A percentile compares a stretch with the other conserved stretches of the same genome.
Evolutionary conservation across 768 basidiomycete species (phyloP).

Genomic region (Mycena venus): DNA sequence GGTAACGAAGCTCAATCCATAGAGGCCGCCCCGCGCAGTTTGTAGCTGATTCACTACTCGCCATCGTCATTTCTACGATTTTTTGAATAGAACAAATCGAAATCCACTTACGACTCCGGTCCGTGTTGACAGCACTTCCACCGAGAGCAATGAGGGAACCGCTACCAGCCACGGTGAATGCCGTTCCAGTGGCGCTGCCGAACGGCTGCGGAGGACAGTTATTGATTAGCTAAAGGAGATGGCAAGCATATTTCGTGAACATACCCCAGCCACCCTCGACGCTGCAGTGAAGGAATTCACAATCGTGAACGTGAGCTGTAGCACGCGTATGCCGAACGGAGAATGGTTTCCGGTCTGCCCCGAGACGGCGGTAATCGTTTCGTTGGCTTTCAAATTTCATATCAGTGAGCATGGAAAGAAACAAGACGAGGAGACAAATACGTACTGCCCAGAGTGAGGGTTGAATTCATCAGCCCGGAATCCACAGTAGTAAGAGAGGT

Average conservation of each 20-base stretch:
- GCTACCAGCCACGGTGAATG: conserved; percentile 1
- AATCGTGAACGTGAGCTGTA: conserved; percentile 1
- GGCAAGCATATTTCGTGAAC: background rate
- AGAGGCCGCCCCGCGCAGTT: background rate
- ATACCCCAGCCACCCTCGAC: conserved; percentile 7
- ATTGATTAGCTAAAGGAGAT: background rate
- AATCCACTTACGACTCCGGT: conserved; percentile 4
- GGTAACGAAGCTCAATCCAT: background rate
- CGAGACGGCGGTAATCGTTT: conserved; percentile 7
- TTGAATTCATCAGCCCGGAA: conserved; percentile 8
- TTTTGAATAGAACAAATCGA: too few species aligned
- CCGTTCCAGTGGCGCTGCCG: conserved; percentile 4
- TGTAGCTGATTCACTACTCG: background rate
- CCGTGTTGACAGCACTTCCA: conserved; percentile 4
- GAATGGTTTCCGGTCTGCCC: background rate
- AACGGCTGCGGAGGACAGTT: background rate
- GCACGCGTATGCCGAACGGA: background rate
- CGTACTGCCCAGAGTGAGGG: background rate
- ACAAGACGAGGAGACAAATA: background rate
- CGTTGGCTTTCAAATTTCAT: conserved; percentile 15
- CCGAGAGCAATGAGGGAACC: background rate
- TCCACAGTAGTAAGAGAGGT: background rate
- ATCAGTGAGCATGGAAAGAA: background rate
- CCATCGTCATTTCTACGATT: background rate
- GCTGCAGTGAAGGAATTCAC: conserved; percentile 4